A percentile compares a stretch with the other conserved stretches of the same genome.
These are phyloP conservation scores for Thermothielavioides terrestris DNA, from an alignment of 495 filamentous ascomycete species.

Conservation along the genomic window DNA sequence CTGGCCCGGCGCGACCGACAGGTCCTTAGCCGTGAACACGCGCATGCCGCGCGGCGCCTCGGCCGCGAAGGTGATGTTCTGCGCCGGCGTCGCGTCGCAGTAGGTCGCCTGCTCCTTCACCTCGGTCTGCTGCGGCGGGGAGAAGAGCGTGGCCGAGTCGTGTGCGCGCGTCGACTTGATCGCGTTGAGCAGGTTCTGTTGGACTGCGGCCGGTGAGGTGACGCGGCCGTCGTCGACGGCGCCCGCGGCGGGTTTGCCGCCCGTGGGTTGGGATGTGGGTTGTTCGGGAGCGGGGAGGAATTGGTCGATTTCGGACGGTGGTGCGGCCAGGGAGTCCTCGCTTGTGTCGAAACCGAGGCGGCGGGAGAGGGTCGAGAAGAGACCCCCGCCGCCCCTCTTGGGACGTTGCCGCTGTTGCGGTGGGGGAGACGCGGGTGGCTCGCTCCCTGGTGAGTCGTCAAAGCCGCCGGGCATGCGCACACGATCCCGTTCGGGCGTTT, in stretches of 20 bases:
- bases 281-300: slow-evolving; percentile 21
- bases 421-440: slow-evolving; percentile 15
- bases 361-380: slow-evolving; percentile 58
- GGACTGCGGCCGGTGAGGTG: slow-evolving; percentile 47
- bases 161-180: slow-evolving; percentile 74
- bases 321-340: slow-evolving; percentile 9
- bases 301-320: slow-evolving; percentile 34
- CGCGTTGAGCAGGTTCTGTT: slow-evolving; percentile 66
- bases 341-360: slow-evolving; percentile 54
- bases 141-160: slow-evolving; percentile 61
- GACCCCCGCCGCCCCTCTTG: slow-evolving; percentile 19
- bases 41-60: slow-evolving; percentile 62
- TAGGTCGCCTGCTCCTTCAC: slow-evolving; percentile 83
- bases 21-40: slow-evolving; percentile 55
- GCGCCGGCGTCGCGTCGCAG: slow-evolving; percentile 73
- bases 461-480: slow-evolving; percentile 39
- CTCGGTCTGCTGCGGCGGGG: slow-evolving; percentile 57
- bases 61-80: slow-evolving; percentile 68
- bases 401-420: slow-evolving; percentile 10
- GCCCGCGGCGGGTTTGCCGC: background rate
- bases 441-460: slow-evolving; percentile 49
- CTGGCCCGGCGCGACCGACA: slow-evolving; percentile 24
- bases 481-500: slow-evolving; percentile 19
- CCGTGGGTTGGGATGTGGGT: background rate
- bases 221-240: slow-evolving; percentile 36